Evolutionary conservation across 2,329 filamentous ascomycete species (phyloP).

Genomic region (Bipolaris cookei): DNA sequence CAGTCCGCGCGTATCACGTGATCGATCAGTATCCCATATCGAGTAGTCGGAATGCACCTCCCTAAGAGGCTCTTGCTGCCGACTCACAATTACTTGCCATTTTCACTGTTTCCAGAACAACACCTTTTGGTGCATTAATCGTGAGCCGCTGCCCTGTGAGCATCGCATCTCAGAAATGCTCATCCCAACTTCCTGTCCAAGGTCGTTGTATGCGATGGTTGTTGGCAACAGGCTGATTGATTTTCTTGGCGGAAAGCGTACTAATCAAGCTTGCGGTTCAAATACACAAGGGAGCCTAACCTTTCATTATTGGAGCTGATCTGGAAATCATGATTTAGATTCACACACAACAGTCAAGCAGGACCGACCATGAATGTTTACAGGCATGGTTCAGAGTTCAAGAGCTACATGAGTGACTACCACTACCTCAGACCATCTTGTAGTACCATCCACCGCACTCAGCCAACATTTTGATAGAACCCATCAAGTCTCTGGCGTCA

Average conservation of each 20-base stretch:
- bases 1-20: slow-evolving; percentile 14
- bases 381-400: slow-evolving; percentile 16
- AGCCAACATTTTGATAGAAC: not conserved
- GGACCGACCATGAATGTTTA: slow-evolving; percentile 16
- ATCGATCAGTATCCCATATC: not conserved
- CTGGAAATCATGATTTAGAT: slow-evolving; percentile 2
- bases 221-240: too few relatives aligned
- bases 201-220: not conserved
- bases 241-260: not conserved
- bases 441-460: not conserved
- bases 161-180: not conserved
- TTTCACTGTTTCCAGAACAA: not conserved
- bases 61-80: too few relatives aligned
- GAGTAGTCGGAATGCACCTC: not conserved
- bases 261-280: too few relatives aligned
- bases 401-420: not conserved
- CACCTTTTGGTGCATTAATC: not conserved
- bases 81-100: not conserved
- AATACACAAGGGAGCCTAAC: too few relatives aligned
- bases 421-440: not conserved
- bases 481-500: not conserved
- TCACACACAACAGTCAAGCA: slow-evolving; percentile 4
- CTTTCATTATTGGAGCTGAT: not conserved
- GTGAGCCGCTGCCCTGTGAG: not conserved
- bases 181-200: not conserved